Evolutionary conservation across 306 rosid genomes (phyloP), one percentile per base, ranked within the genome.

Genomic region (Herpetospermum pedunculosum): DNA sequence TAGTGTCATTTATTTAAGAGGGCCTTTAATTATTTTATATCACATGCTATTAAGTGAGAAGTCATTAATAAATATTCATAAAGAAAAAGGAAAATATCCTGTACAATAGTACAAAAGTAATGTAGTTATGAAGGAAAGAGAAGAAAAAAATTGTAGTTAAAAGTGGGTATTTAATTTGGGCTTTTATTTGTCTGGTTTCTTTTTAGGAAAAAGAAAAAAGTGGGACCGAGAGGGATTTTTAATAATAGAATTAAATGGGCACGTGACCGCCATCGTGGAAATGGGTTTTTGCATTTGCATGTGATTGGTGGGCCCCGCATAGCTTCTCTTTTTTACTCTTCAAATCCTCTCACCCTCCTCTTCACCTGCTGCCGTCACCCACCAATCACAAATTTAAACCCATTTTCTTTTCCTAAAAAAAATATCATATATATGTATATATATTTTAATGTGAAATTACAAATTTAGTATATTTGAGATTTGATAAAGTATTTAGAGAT

Each of bases 161-260:
- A 23, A 54, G 59, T 53, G 59, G 59, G 29, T 19, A 53, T 53
- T 54, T 23, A 54, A 25, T 23, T 54, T 7, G 60, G 7, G 7
- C 16, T 52, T 50, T 19, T 52, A 16, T 7, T 21, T 52, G 58
- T 52, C 28, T 52, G 58, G 28, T 52, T 52, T 52, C 28, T 52
- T 52, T 37, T 52, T 52, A 18, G 2, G 9, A 6, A 18, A 49
- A 49, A 2, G 10, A n/a, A n/a, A n/a, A 11, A 16, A 8, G 68
- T 32, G 68, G 68, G 68, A 25, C 43, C 43, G 0, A 34, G 1
- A 1, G 15, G 3, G 16, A 5, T 16, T 62, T 62, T 62, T 12
- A 55, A 55, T 25, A 58, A 58, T 35, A 35, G 47, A 68, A 68
- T 68, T 68, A 23, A 68, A 65, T 43, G 21, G 73, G 54, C 73